phyloP scores from a whole-genome alignment of 495 filamentous ascomycete species.

The Wilcoxina mikolae region DNA sequence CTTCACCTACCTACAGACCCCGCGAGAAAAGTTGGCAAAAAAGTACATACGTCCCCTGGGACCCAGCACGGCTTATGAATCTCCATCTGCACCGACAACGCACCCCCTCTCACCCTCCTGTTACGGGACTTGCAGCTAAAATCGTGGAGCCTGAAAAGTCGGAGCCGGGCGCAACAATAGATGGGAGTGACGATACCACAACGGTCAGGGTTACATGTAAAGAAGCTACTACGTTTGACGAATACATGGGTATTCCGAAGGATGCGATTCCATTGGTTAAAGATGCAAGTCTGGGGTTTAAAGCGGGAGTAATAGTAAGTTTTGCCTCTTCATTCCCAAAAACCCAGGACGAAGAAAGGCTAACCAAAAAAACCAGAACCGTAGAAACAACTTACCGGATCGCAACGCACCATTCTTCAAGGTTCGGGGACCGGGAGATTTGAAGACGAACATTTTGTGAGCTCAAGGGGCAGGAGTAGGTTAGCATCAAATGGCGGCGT shows the following conservation, averaged over 20 bases:
- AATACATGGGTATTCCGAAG: constrained; percentile 22
- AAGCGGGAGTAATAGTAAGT: constrained; percentile 21
- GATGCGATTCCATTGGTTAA: constrained; percentile 25
- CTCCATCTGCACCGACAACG: constrained; percentile 19
- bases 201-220: background rate
- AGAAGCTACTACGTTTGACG: constrained; percentile 14
- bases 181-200: background rate
- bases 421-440: constrained; percentile 17
- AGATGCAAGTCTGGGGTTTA: constrained; percentile 21
- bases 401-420: constrained; percentile 18
- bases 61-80: constrained; percentile 17
- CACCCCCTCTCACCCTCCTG: background rate
- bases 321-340: background rate
- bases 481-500: too few relatives aligned
- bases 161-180: background rate
- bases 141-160: background rate
- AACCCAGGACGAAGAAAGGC: background rate
- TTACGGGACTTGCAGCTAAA: background rate
- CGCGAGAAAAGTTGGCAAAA: constrained; percentile 20
- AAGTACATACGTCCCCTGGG: constrained; percentile 9
- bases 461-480: background rate
- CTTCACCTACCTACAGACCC: background rate
- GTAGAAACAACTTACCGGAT: constrained; percentile 17
- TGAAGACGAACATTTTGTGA: background rate
- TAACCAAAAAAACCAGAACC: constrained; percentile 13